Conservation (phyloP, 106 monocot species). For the Platanthera zijinensis region DNA sequence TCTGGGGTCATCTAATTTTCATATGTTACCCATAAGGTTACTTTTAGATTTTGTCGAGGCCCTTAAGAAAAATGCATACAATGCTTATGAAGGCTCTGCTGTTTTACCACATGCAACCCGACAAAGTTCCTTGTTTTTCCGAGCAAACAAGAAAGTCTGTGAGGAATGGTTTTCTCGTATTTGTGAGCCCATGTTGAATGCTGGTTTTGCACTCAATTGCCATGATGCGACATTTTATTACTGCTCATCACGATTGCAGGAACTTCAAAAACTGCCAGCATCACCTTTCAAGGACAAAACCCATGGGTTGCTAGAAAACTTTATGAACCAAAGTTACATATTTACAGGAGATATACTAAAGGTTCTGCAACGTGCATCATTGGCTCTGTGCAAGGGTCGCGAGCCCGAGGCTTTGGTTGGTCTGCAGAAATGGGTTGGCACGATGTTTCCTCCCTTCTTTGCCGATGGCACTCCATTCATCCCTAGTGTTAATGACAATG, state of each 20-base stretch:
- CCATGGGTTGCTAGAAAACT: constrained; percentile 33
- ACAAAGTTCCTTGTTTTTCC: constrained; percentile 84
- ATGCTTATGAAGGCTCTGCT: constrained; percentile 94
- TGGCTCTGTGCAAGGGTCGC: constrained; percentile 68
- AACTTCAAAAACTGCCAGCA: constrained; percentile 39
- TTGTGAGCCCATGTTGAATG: constrained; percentile 95
- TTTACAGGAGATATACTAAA: constrained; percentile 62
- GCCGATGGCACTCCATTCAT: constrained; percentile 19
- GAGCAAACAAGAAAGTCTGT: constrained; percentile 91
- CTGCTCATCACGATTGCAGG: constrained; percentile 53
- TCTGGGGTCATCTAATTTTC: constrained; percentile 48
- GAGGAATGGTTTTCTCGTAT: constrained; percentile 99
- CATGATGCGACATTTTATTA: constrained; percentile 76
- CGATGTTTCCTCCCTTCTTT: constrained; percentile 52
- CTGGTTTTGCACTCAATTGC: constrained; percentile 70
- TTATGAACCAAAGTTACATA: constrained; percentile 27
- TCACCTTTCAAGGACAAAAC: constrained; percentile 51
- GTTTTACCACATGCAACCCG: constrained; percentile 42
- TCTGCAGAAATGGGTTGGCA: constrained; percentile 67
- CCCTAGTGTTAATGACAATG: constrained; percentile 18
- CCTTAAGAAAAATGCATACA: constrained; percentile 90
- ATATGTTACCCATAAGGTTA: constrained; percentile 83
- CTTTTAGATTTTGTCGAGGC: constrained; percentile 89
- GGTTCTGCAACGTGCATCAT: constrained; percentile 58
- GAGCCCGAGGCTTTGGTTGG: constrained; percentile 82